Evolutionary conservation across 2,329 filamentous ascomycete species (phyloP).

Genomic region (Neonectria hederae): DNA sequence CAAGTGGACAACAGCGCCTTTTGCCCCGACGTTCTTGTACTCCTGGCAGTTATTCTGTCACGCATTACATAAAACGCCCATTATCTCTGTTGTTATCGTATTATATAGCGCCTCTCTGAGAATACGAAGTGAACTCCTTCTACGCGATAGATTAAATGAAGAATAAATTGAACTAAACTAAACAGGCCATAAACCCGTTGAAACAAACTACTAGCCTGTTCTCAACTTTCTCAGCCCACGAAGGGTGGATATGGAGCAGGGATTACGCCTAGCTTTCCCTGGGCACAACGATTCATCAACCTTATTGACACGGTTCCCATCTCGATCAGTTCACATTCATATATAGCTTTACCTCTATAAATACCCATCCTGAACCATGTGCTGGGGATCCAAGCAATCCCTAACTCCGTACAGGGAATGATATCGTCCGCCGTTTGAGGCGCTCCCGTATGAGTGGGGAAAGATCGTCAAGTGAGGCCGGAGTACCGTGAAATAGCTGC

Average conservation of each 20-base stretch:
- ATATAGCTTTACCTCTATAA: no score
- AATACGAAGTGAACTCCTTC: no score
- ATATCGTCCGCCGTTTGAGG: neutral
- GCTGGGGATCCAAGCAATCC: neutral
- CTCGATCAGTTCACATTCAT: no score
- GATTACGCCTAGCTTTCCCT: neutral
- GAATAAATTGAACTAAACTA: no score
- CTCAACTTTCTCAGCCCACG: neutral
- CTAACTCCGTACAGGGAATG: no score
- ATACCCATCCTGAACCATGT: neutral
- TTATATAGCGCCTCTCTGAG: no score
- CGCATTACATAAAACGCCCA: no score
- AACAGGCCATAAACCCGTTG: neutral
- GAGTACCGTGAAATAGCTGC: neutral
- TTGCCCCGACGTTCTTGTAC: no score
- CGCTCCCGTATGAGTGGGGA: neutral
- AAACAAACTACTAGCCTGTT: neutral
- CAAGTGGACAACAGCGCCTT: no score
- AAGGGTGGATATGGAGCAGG: neutral
- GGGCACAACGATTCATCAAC: neutral
- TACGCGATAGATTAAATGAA: no score
- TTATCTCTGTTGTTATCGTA: no score
- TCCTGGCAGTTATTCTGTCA: no score
- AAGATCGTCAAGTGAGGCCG: neutral
- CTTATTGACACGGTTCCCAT: neutral